A percentile compares a stretch with the other conserved stretches of the same genome.
These are phyloP conservation scores for Colletotrichum chlorophyti DNA, from an alignment of 2,329 filamentous ascomycete species.

Conservation along the genomic window DNA sequence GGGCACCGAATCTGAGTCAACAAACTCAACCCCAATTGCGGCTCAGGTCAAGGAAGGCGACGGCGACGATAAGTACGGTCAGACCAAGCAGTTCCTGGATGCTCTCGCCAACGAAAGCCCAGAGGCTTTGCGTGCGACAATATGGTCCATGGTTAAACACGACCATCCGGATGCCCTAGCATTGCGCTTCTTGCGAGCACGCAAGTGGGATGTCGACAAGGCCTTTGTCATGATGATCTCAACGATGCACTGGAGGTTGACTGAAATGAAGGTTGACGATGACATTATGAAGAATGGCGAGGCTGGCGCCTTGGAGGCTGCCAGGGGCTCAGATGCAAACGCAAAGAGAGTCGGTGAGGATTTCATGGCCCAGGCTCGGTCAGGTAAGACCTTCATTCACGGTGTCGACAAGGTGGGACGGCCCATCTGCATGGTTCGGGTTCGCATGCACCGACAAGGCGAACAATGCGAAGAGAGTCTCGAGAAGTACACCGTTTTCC, in stretches of 20 bases:
- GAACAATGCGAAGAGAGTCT: constrained; percentile 84
- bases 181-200: constrained; percentile 83
- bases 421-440: constrained; percentile 86
- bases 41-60: constrained; percentile 52
- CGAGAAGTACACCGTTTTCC: constrained; percentile 89
- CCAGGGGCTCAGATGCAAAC: constrained; percentile 61
- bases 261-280: constrained; percentile 86
- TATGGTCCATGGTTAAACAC: constrained; percentile 95
- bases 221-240: constrained; percentile 94
- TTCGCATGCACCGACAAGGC: constrained; percentile 79
- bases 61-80: constrained; percentile 89
- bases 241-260: constrained; percentile 88
- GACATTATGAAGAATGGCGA: constrained; percentile 85
- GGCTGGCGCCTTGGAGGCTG: constrained; percentile 65
- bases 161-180: constrained; percentile 90
- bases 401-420: constrained; percentile 84
- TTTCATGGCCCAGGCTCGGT: constrained; percentile 81
- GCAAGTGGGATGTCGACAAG: constrained; percentile 95
- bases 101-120: constrained; percentile 79
- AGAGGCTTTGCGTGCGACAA: constrained; percentile 78
- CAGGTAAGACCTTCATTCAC: constrained; percentile 94
- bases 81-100: constrained; percentile 84
- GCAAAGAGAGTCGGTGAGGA: constrained; percentile 75
- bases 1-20: constrained; percentile 53
- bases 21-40: constrained; percentile 38